These are phyloP conservation scores for Mycena metata DNA, from an alignment of 768 basidiomycete genomes.

Conservation along the genomic window DNA sequence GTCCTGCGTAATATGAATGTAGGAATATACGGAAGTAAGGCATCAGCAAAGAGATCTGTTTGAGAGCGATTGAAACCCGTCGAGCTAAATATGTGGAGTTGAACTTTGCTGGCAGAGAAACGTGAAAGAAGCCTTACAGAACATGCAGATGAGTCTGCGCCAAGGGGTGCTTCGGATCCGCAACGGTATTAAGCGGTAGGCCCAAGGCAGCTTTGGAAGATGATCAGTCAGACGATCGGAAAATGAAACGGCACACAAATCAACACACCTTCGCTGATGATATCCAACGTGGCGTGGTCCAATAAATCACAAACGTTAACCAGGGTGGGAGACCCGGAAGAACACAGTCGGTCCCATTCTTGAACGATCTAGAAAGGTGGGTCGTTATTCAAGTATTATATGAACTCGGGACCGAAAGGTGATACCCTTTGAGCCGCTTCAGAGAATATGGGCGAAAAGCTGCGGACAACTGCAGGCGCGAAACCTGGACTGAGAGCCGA, in stretches of 20 bases:
- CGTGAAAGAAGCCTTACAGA: conserved; percentile 19
- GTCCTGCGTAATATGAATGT: conserved; percentile 13
- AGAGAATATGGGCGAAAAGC: conserved; percentile 25
- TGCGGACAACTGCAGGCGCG: conserved; percentile 6
- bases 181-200: conserved; percentile 27
- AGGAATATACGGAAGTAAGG: conserved; percentile 24
- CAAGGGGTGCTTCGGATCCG: conserved; percentile 28
- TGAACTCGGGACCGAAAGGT: too few relatives aligned
- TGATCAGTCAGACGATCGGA: too few relatives aligned
- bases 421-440: conserved; percentile 26
- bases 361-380: conserved; percentile 23
- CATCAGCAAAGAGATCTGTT: conserved; percentile 20
- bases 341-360: conserved; percentile 24
- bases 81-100: background rate
- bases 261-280: conserved; percentile 31
- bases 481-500: conserved; percentile 30
- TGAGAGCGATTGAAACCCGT: conserved; percentile 20
- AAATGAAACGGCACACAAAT: too few relatives aligned
- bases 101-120: background rate
- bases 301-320: conserved; percentile 32
- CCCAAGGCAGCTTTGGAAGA: conserved; percentile 37
- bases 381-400: too few relatives aligned
- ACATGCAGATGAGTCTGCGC: conserved; percentile 34
- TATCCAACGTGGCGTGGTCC: conserved; percentile 33
- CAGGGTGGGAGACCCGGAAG: background rate